Conservation (phyloP, 176 grass and related monocot species). For the Hyparrhenia diplandra region DNA sequence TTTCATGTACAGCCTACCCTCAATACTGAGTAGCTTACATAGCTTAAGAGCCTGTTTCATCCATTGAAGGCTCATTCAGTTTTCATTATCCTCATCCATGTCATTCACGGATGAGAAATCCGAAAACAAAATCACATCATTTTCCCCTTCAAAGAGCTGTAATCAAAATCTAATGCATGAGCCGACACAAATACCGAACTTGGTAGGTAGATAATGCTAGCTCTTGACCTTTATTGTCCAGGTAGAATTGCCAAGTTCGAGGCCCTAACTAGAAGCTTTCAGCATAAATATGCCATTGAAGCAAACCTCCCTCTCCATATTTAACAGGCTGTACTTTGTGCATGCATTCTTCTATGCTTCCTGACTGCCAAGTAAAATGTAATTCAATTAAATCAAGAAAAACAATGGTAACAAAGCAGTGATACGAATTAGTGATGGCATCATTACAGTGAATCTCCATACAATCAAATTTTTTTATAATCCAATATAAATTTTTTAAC, state of each 20-base stretch:
- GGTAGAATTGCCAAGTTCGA: conserved; percentile 87
- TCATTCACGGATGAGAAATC: conserved; percentile 65
- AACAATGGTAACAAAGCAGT: neutral
- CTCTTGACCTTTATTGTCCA: conserved; percentile 73
- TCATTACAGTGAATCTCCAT: conserved; percentile 14
- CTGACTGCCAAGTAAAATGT: conserved; percentile 47
- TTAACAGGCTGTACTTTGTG: conserved; percentile 60
- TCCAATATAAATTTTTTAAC: neutral
- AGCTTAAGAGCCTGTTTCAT: conserved; percentile 21
- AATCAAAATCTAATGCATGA: conserved; percentile 75
- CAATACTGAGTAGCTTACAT: conserved; percentile 8
- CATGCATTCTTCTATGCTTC: conserved; percentile 70
- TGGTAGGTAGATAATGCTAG: conserved; percentile 63
- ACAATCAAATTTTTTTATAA: neutral
- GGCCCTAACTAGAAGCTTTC: conserved; percentile 84
- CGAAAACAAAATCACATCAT: conserved; percentile 81
- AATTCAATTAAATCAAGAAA: conserved; percentile 18
- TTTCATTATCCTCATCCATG: conserved; percentile 47
- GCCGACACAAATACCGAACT: conserved; percentile 70
- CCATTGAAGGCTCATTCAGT: conserved; percentile 20
- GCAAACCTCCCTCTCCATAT: conserved; percentile 73
- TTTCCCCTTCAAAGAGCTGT: conserved; percentile 52
- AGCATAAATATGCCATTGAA: conserved; percentile 82
- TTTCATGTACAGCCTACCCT: conserved; percentile 34
- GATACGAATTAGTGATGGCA: neutral